These are phyloP conservation scores for Trichoderma virens DNA, from an alignment of 495 filamentous ascomycete genomes.

Conservation along the genomic window DNA sequence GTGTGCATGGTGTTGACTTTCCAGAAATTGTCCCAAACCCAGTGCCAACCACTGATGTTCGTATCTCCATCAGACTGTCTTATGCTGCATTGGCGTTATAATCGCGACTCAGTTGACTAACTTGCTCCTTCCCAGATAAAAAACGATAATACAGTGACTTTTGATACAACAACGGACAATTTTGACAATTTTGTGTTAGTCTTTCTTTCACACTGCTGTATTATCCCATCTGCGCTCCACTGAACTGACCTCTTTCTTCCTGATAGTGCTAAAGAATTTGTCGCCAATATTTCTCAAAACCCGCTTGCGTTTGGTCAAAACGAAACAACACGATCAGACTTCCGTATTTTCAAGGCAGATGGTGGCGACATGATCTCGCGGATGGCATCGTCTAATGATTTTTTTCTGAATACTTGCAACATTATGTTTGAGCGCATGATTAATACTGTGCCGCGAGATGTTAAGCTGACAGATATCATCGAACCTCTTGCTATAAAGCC, in stretches of 20 bases:
- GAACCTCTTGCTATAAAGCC: conserved; percentile 10
- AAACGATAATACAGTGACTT: neutral
- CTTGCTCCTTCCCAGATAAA: neutral
- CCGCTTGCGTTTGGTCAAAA: conserved; percentile 26
- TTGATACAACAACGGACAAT: neutral
- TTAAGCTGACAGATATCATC: conserved; percentile 12
- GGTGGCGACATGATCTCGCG: conserved; percentile 27
- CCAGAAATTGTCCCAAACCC: conserved; percentile 19
- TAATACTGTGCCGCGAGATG: conserved; percentile 12
- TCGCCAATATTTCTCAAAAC: conserved; percentile 18
- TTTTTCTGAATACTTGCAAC: conserved; percentile 3
- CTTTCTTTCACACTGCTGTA: neutral
- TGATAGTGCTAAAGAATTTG: conserved; percentile 14
- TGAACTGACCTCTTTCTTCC: neutral
- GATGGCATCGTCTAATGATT: conserved; percentile 18
- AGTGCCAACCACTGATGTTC: neutral
- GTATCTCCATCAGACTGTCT: neutral
- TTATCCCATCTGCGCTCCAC: neutral
- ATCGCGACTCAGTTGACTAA: neutral
- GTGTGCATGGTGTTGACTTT: conserved; percentile 20
- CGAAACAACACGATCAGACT: conserved; percentile 29
- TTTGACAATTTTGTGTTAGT: conserved; percentile 12
- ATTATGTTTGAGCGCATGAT: conserved; percentile 14
- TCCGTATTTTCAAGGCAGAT: conserved; percentile 31
- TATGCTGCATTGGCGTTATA: neutral